Percentiles rank a stretch among this genome's conserved stretches.
These are phyloP conservation scores for Globisporangium lucens DNA, from an alignment of 352 stramenopile genomes.

Conservation along the genomic window DNA sequence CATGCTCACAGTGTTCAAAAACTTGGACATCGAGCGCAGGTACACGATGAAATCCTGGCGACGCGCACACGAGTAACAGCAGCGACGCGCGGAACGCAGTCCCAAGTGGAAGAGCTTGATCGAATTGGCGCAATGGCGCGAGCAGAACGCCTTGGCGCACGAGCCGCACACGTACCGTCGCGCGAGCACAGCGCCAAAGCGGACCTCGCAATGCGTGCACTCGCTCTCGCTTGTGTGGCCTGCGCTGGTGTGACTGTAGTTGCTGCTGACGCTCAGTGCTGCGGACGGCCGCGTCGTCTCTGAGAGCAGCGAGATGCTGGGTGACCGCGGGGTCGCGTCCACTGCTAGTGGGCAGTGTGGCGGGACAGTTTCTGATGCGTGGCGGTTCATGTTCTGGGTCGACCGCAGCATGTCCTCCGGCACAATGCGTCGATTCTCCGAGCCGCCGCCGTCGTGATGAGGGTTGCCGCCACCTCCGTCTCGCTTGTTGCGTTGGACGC, in stretches of 20 bases:
- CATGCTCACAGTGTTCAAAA: conserved; percentile 33
- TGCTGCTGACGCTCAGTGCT: background rate
- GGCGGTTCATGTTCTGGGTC: background rate
- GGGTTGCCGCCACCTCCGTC: conserved; percentile 18
- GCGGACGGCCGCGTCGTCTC: background rate
- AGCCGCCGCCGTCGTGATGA: conserved; percentile 22
- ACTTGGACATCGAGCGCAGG: conserved; percentile 28
- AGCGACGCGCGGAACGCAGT: conserved; percentile 30
- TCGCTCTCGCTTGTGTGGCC: conserved; percentile 23
- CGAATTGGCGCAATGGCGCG: conserved; percentile 50
- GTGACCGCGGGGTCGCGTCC: background rate
- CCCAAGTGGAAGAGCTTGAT: conserved; percentile 47
- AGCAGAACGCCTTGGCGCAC: conserved; percentile 57
- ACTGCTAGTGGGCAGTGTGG: background rate
- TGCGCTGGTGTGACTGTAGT: conserved; percentile 14
- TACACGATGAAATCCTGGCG: conserved; percentile 60
- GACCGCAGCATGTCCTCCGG: conserved; percentile 44
- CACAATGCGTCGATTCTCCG: conserved; percentile 44
- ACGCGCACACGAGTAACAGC: conserved; percentile 49
- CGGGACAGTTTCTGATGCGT: background rate
- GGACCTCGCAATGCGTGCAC: conserved; percentile 48
- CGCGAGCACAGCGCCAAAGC: conserved; percentile 46
- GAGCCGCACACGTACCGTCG: conserved; percentile 57
- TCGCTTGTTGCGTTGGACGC: conserved; percentile 24
- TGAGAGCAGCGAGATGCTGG: background rate